Conservation (phyloP, 495 filamentous ascomycete species). For the Penicillium odoratum region DNA sequence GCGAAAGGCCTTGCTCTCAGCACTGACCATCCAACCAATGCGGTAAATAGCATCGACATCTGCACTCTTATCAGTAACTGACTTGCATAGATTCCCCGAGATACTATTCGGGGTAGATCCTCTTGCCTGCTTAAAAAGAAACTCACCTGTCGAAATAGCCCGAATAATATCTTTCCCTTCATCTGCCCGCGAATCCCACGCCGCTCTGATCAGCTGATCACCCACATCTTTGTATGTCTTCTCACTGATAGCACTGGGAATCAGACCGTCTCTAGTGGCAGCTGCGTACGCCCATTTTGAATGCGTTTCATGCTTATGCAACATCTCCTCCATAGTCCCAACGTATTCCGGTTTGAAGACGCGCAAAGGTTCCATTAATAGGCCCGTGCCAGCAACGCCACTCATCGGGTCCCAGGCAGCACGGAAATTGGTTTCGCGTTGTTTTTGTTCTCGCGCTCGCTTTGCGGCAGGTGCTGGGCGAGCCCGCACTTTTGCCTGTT, state of each 20-base stretch:
- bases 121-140: neutral
- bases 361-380: neutral
- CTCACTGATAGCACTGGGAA: conserved; percentile 16
- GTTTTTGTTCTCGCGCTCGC: neutral
- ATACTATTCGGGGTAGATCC: neutral
- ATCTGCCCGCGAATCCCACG: neutral
- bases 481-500: neutral
- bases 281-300: conserved; percentile 4
- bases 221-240: conserved; percentile 23
- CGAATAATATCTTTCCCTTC: conserved; percentile 5
- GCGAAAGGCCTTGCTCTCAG: neutral
- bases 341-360: neutral
- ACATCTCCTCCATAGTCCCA: neutral
- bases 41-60: conserved; percentile 32
- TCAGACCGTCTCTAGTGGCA: neutral
- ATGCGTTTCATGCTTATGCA: neutral
- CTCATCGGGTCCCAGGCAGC: neutral
- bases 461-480: conserved; percentile 3
- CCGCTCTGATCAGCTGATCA: conserved; percentile 15
- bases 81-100: neutral
- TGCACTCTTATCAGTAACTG: conserved; percentile 3
- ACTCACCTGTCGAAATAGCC: conserved; percentile 31
- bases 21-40: conserved; percentile 21
- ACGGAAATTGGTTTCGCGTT: neutral
- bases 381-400: neutral